These are phyloP conservation scores for Euphorbia pulcherrima DNA, from an alignment of 345 rosid species.

Conservation along the genomic window DNA sequence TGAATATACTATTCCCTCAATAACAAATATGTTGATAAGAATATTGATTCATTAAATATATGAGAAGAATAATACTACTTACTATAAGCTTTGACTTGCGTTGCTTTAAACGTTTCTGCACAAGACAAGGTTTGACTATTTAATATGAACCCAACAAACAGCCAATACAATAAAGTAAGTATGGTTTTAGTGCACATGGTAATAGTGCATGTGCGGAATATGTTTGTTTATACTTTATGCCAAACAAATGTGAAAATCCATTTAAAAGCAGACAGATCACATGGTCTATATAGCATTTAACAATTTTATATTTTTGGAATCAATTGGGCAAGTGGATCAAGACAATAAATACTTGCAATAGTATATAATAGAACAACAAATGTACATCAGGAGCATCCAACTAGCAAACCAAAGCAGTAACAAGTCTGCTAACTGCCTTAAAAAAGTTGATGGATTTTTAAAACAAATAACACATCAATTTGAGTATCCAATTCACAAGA, in stretches of 20 bases:
- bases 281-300: background rate
- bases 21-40: conserved; percentile 13
- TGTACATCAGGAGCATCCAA: background rate
- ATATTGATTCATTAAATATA: background rate
- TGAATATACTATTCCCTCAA: conserved; percentile 7
- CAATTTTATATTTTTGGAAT: background rate
- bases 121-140: conserved; percentile 14
- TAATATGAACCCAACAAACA: conserved; percentile 14
- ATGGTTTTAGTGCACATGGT: background rate
- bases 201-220: background rate
- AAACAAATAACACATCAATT: conserved; percentile 1
- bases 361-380: background rate
- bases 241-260: background rate
- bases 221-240: background rate
- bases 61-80: conserved; percentile 31
- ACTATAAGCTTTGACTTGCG: conserved; percentile 71
- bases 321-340: background rate
- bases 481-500: conserved; percentile 3
- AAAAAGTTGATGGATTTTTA: conserved; percentile 1
- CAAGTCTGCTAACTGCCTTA: background rate
- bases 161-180: background rate
- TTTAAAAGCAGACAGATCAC: background rate
- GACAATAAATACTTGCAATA: background rate
- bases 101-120: conserved; percentile 82
- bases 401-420: background rate